These are phyloP conservation scores for Epichloe gansuensis DNA, from an alignment of 2,329 filamentous ascomycete species.

Conservation along the genomic window DNA sequence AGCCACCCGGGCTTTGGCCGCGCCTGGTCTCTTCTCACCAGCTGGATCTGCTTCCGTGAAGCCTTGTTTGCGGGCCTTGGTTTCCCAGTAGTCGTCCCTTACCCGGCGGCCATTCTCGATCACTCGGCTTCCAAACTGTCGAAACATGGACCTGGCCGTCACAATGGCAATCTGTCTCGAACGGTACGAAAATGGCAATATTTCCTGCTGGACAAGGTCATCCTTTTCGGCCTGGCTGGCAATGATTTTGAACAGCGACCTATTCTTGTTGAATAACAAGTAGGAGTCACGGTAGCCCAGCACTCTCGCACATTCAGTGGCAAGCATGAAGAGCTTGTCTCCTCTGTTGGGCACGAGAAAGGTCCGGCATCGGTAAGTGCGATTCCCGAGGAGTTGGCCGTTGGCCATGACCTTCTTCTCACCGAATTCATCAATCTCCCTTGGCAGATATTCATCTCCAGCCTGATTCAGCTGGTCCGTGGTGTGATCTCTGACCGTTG, in stretches of 20 bases:
- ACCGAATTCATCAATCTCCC: conserved; percentile 83
- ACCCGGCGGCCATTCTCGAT: conserved; percentile 83
- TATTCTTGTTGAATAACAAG: conserved; percentile 94
- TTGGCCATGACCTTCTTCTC: conserved; percentile 86
- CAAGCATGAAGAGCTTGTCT: conserved; percentile 95
- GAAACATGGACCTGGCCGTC: conserved; percentile 94
- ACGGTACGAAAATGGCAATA: conserved; percentile 90
- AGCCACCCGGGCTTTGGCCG: conserved; percentile 75
- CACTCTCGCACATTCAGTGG: conserved; percentile 90
- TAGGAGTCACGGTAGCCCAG: conserved; percentile 96
- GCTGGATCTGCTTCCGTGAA: conserved; percentile 95
- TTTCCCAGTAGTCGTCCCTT: conserved; percentile 97
- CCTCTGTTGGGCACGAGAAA: conserved; percentile 85
- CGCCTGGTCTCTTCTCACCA: conserved; percentile 89
- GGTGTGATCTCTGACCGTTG: conserved; percentile 92
- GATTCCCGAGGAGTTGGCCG: conserved; percentile 67
- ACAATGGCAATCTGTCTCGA: conserved; percentile 99
- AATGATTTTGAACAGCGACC: conserved; percentile 94
- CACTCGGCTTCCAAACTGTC: conserved; percentile 90
- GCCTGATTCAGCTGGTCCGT: conserved; percentile 85
- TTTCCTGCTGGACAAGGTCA: conserved; percentile 86
- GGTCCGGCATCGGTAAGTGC: conserved; percentile 85
- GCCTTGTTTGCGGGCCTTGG: conserved; percentile 90
- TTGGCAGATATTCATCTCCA: conserved; percentile 87
- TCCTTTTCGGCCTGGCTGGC: conserved; percentile 93